phyloP scores from a whole-genome alignment of 257 asterid genomes.

The Cruciata laevipes region DNA sequence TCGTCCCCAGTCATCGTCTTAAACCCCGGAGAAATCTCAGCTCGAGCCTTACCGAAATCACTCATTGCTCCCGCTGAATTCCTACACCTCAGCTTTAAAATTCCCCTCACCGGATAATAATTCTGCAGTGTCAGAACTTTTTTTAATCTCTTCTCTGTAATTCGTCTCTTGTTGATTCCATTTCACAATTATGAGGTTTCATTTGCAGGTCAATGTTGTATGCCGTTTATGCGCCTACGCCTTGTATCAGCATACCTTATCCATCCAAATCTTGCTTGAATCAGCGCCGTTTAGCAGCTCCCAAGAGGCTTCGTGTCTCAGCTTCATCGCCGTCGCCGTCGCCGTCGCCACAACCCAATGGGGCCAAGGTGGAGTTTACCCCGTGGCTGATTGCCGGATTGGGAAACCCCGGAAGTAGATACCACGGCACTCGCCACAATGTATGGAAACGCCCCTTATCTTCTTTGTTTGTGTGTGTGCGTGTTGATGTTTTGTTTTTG shows the following conservation, averaged over 20 bases:
- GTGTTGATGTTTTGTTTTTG: neutral
- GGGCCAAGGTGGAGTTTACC: constrained; percentile 66
- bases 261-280: constrained; percentile 39
- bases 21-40: neutral
- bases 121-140: neutral
- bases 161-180: neutral
- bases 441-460: constrained; percentile 26
- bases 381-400: constrained; percentile 98
- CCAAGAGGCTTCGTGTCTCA: constrained; percentile 39
- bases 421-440: constrained; percentile 96
- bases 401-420: constrained; percentile 96
- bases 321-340: constrained; percentile 39
- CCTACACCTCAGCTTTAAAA: neutral
- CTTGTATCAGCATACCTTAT: constrained; percentile 30
- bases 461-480: neutral
- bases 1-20: neutral
- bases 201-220: constrained; percentile 45
- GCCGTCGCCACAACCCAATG: constrained; percentile 26
- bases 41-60: neutral
- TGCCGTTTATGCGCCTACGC: constrained; percentile 48
- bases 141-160: neutral
- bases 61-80: neutral
- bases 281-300: constrained; percentile 28
- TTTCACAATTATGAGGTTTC: neutral
- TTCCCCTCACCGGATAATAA: neutral